These are phyloP conservation scores for Athelia psychrophila DNA, from an alignment of 1,284 basidiomycete species.

Conservation along the genomic window DNA sequence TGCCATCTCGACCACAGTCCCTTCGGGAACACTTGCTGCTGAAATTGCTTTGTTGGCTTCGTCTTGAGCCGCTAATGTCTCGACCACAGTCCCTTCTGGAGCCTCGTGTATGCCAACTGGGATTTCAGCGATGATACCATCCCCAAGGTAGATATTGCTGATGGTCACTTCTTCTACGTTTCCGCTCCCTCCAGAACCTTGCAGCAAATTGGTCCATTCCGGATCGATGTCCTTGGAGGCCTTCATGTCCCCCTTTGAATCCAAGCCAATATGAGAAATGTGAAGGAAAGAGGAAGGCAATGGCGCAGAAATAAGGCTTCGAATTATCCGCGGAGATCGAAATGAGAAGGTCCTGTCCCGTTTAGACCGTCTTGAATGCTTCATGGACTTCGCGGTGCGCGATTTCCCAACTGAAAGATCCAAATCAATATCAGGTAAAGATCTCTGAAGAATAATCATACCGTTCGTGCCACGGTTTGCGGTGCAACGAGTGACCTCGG, in stretches of 20 bases:
- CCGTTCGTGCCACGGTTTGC: slow-evolving; percentile 35
- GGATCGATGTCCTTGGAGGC: slow-evolving; percentile 74
- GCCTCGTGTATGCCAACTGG: neutral
- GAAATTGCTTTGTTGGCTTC: too few relatives aligned
- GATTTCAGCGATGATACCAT: neutral
- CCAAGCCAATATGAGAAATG: slow-evolving; percentile 84
- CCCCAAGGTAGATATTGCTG: slow-evolving; percentile 20
- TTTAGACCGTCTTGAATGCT: slow-evolving; percentile 4
- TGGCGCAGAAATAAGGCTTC: slow-evolving; percentile 73
- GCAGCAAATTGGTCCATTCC: slow-evolving; percentile 68
- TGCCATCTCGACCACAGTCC: slow-evolving; percentile 46
- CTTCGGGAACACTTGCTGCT: slow-evolving; percentile 45
- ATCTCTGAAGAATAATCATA: slow-evolving; percentile 10
- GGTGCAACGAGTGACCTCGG: slow-evolving; percentile 49
- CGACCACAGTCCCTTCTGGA: slow-evolving; percentile 56
- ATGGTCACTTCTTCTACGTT: slow-evolving; percentile 51
- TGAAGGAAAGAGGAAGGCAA: slow-evolving; percentile 79
- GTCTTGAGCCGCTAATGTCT: too few relatives aligned
- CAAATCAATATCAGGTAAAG: slow-evolving; percentile 1
- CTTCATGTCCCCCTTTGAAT: slow-evolving; percentile 65
- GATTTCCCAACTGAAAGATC: neutral
- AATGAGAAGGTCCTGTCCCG: slow-evolving; percentile 14
- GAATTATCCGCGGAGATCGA: slow-evolving; percentile 28
- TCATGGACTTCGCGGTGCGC: slow-evolving; percentile 1
- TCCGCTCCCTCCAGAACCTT: slow-evolving; percentile 62